These are phyloP conservation scores for Eucommia ulmoides DNA, from an alignment of 257 asterid genomes.

Conservation along the genomic window DNA sequence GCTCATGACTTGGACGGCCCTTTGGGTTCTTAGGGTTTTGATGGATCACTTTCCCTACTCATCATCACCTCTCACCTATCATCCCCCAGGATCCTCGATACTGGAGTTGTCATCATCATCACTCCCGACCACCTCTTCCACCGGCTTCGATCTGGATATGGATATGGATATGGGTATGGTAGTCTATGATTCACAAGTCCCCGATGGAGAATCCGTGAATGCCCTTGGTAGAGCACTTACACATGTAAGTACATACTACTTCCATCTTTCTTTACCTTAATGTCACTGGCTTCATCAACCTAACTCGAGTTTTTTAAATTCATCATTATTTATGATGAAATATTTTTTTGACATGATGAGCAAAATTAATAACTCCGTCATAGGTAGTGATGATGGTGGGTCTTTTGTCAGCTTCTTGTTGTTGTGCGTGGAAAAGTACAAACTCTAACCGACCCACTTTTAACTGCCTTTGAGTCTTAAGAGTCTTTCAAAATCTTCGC, in stretches of 20 bases:
- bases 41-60: constrained; percentile 22
- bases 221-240: constrained; percentile 23
- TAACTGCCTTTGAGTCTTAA: neutral
- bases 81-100: neutral
- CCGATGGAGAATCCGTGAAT: constrained; percentile 12
- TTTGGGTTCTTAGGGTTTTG: constrained; percentile 18
- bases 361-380: neutral
- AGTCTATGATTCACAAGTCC: too few relatives aligned
- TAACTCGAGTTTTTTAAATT: neutral
- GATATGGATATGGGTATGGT: too few relatives aligned
- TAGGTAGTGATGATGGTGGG: too few relatives aligned
- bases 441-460: neutral
- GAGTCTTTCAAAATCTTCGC: neutral
- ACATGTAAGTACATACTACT: constrained; percentile 12
- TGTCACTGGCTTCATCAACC: neutral
- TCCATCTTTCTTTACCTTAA: neutral
- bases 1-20: constrained; percentile 21
- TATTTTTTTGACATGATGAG: neutral
- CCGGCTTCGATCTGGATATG: too few relatives aligned
- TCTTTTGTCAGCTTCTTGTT: too few relatives aligned
- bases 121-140: neutral
- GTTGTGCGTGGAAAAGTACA: too few relatives aligned
- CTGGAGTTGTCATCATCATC: neutral
- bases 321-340: neutral
- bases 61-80: neutral